Conservation (phyloP, 2,329 filamentous ascomycete genomes). For the Apiospora sp. region DNA sequence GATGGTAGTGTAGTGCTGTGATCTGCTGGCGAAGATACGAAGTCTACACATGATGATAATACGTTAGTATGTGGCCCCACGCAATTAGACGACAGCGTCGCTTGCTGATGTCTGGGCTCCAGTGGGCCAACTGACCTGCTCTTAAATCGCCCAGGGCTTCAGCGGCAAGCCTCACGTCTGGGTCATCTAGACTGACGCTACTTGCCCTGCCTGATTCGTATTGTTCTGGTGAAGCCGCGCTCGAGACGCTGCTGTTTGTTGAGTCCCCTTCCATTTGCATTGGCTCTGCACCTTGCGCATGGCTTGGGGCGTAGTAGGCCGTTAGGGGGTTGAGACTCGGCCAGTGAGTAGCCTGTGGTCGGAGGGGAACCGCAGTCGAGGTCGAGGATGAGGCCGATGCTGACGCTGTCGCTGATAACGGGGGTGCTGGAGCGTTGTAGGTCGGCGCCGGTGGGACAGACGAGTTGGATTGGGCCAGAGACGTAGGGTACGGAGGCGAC, state of each 20-base stretch:
- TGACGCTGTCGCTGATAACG: conserved; percentile 38
- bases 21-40: conserved; percentile 68
- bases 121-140: conserved; percentile 63
- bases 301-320: conserved; percentile 55
- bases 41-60: conserved; percentile 57
- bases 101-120: neutral
- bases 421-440: conserved; percentile 36
- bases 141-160: conserved; percentile 79
- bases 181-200: conserved; percentile 69
- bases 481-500: conserved; percentile 35
- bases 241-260: conserved; percentile 49
- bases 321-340: conserved; percentile 58
- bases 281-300: conserved; percentile 53
- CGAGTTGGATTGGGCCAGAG: conserved; percentile 28
- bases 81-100: neutral
- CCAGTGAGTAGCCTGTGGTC: conserved; percentile 50
- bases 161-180: conserved; percentile 74
- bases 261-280: conserved; percentile 58
- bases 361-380: conserved; percentile 32
- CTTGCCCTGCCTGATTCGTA: conserved; percentile 53
- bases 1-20: conserved; percentile 51
- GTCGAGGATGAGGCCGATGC: conserved; percentile 27
- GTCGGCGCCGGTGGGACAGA: conserved; percentile 30
- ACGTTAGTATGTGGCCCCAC: neutral
- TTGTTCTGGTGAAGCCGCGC: conserved; percentile 56